A percentile compares a stretch with the other conserved stretches of the same genome.
Evolutionary conservation across 2,329 filamentous ascomycete species (phyloP).

Genomic region (Aspergillus felis): DNA sequence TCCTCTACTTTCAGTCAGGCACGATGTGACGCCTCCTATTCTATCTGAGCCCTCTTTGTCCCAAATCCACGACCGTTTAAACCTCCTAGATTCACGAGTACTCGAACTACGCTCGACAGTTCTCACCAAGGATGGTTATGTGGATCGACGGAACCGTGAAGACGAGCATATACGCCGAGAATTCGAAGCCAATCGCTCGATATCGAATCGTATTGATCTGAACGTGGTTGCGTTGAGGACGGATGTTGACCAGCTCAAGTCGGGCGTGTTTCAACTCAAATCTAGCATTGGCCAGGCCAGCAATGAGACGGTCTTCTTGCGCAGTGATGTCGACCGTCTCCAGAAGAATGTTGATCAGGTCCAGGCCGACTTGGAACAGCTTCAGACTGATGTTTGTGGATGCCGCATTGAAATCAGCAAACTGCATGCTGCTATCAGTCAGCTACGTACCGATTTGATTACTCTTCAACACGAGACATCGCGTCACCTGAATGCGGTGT

Average conservation of each 20-base stretch:
- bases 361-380: constrained; percentile 31
- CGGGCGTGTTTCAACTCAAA: constrained; percentile 33
- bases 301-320: constrained; percentile 33
- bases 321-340: constrained; percentile 34
- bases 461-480: constrained; percentile 33
- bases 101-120: constrained; percentile 34
- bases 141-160: constrained; percentile 37
- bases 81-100: constrained; percentile 35
- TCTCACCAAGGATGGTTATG: constrained; percentile 38
- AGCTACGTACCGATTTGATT: constrained; percentile 34
- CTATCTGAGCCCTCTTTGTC: constrained; percentile 33
- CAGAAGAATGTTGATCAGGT: constrained; percentile 37
- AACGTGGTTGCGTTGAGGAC: constrained; percentile 33
- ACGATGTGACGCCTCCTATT: constrained; percentile 32
- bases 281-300: constrained; percentile 28
- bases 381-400: constrained; percentile 32
- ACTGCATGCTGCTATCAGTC: constrained; percentile 32
- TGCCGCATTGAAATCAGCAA: constrained; percentile 36
- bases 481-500: constrained; percentile 24
- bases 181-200: constrained; percentile 33
- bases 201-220: constrained; percentile 33
- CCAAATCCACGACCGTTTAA: constrained; percentile 37
- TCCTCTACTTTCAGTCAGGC: constrained; percentile 31
- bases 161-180: constrained; percentile 38
- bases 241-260: constrained; percentile 35